Conservation (phyloP, 2,329 filamentous ascomycete genomes). For the Sporothrix brasiliensis region DNA sequence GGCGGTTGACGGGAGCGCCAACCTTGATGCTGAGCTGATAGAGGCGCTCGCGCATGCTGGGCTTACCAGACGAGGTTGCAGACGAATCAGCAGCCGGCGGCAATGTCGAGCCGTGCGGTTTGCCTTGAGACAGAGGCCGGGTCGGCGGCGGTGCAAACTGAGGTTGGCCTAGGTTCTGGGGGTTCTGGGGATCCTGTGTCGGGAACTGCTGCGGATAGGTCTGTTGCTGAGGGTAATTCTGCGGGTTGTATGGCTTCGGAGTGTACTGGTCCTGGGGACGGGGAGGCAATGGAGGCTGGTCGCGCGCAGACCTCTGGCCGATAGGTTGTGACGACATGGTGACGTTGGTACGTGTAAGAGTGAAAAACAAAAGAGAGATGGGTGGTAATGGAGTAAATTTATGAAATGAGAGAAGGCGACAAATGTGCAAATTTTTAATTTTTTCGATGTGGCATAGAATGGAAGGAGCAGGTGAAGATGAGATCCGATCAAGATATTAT, state of each 20-base stretch:
- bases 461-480: not conserved
- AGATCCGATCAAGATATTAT: not conserved
- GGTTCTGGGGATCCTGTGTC: slow-evolving; percentile 4
- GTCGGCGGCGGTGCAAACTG: slow-evolving; percentile 30
- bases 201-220: slow-evolving; percentile 19
- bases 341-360: not conserved
- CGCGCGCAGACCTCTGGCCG: not conserved
- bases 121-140: not conserved
- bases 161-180: slow-evolving; percentile 14
- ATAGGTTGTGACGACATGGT: slow-evolving; percentile 9
- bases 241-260: slow-evolving; percentile 15
- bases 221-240: slow-evolving; percentile 21
- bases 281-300: slow-evolving; percentile 19
- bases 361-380: not conserved
- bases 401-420: not conserved
- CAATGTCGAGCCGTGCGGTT: not conserved
- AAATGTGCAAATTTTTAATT: not conserved
- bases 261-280: slow-evolving; percentile 15
- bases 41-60: slow-evolving; percentile 36
- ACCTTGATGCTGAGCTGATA: slow-evolving; percentile 39
- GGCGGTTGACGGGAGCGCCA: slow-evolving; percentile 67
- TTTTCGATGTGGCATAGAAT: not conserved
- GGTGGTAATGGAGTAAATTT: not conserved
- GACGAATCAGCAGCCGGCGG: not conserved
- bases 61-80: slow-evolving; percentile 20